Percentiles rank a stretch among this genome's conserved stretches.
phyloP scores from a whole-genome alignment of 345 rosid genomes.

The Lepidium sativum region DNA sequence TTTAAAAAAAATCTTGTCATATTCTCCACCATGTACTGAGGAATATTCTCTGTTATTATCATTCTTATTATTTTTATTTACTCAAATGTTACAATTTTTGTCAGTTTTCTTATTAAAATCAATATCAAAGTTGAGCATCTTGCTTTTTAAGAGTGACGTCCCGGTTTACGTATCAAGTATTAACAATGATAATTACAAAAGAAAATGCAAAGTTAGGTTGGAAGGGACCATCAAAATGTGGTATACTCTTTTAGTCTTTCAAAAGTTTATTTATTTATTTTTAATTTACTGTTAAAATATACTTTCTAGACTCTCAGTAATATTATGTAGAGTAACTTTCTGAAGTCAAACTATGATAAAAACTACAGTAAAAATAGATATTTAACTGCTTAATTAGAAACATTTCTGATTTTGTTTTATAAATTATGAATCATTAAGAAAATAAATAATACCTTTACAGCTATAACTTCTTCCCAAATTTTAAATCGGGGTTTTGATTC shows the following conservation, averaged over 20 bases:
- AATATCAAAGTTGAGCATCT: background rate
- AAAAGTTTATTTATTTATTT: too few relatives aligned
- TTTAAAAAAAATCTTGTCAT: background rate
- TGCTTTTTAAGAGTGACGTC: conserved; percentile 25
- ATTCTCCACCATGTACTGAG: conserved; percentile 11
- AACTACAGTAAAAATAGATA: too few relatives aligned
- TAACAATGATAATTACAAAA: background rate
- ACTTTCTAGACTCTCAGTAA: too few relatives aligned
- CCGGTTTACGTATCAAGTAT: conserved; percentile 21
- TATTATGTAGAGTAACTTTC: too few relatives aligned
- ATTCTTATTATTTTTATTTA: background rate
- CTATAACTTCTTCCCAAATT: too few relatives aligned
- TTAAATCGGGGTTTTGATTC: too few relatives aligned
- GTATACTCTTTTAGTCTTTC: background rate
- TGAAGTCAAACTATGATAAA: too few relatives aligned
- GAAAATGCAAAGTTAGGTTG: conserved; percentile 23
- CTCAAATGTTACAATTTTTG: background rate
- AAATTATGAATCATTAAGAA: too few relatives aligned
- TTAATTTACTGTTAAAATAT: too few relatives aligned
- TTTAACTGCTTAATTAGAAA: too few relatives aligned
- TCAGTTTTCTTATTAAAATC: background rate
- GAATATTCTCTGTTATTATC: conserved; percentile 4
- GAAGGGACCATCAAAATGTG: conserved; percentile 18
- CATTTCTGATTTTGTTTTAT: too few relatives aligned
- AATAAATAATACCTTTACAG: too few relatives aligned